Conservation (phyloP, 352 stramenopile species). For the Chrysophaeum taylorii region DNA sequence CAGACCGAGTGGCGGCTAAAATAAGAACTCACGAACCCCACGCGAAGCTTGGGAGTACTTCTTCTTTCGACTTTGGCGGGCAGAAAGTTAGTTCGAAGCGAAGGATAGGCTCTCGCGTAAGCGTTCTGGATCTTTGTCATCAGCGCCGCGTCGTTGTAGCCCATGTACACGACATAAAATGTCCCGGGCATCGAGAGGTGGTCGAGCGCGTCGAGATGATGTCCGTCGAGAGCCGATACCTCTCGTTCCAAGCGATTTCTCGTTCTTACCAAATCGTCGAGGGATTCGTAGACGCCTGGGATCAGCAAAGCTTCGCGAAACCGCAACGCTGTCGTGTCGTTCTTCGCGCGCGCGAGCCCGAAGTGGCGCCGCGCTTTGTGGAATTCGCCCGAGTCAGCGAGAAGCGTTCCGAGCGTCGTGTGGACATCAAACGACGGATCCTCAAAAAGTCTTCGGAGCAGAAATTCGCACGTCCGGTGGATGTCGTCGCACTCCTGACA, state of each 20-base stretch:
- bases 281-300: too few relatives aligned
- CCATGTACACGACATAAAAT: slow-evolving; percentile 29
- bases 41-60: not conserved
- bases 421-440: too few relatives aligned
- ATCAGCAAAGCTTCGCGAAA: not conserved
- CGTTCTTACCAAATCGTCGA: too few relatives aligned
- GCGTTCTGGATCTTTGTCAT: slow-evolving; percentile 14
- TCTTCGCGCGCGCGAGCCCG: too few relatives aligned
- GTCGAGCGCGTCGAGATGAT: not conserved
- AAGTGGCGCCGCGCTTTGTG: too few relatives aligned
- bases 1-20: slow-evolving; percentile 34
- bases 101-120: slow-evolving; percentile 11
- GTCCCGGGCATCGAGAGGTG: slow-evolving; percentile 22
- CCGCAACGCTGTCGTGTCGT: too few relatives aligned
- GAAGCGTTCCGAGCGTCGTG: too few relatives aligned
- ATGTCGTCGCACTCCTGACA: too few relatives aligned
- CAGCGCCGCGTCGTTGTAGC: slow-evolving; percentile 15
- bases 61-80: not conserved
- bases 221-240: not conserved
- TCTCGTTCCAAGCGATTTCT: too few relatives aligned
- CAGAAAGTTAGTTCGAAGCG: not conserved
- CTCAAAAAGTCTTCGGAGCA: too few relatives aligned
- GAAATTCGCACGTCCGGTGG: too few relatives aligned
- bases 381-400: too few relatives aligned
- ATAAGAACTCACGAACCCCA: slow-evolving; percentile 31